Base-by-base conservation (phyloP, 768 basidiomycete genomes). In the Lactifluus rugatus region DNA sequence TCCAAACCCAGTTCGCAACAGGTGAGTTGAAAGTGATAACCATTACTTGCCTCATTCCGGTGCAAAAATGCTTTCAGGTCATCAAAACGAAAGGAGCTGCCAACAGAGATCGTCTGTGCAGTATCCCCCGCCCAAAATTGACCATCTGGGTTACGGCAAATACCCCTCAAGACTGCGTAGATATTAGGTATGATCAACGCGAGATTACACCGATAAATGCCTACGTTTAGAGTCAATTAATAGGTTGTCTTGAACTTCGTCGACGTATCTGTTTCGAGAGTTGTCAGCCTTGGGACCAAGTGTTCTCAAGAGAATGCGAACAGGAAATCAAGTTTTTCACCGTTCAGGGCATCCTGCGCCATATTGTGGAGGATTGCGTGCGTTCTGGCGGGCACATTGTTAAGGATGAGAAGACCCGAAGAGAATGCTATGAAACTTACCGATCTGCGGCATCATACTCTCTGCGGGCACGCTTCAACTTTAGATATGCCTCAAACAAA, bases 71-170 rank as follows among this genome's bases (percentile, higher is more conserved):
- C 78, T 64, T 83, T 87, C 53, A 88, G 63, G 44, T 87, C 86
- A 54, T 84, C 72, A 64, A 88, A 89, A 19, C 81, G 70, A 65
- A 89, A 88, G 0, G 83, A 78, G 57, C 82, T 84, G 16, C 85
- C 87, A 2, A 79, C 77, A 1, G 83, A 81, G 36, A 89, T 88
- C 0, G 86, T 84, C 60, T 88, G 87, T 0, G 86, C 85, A 0
- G 86, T 87, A 64, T 88, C 86, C 0, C 87, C 86, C 2, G 86
- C 86, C 84, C 85, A 88, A 64, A 88, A 87, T n/a, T 85, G 68
- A 0, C 86, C 85, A 48, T 84, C 72, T 1, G 80, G 77, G 65
- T 87, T 85, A 14, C 69, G 65, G 61, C 84, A 86, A 23, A 89
- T 67, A 2, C 73, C 70, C 39, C 86, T 72, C 34, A 88, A 67